Evolutionary conservation across 1,284 basidiomycete species (phyloP), one percentile per base, ranked within the genome.

Genomic region (Sparassis latifolia): DNA sequence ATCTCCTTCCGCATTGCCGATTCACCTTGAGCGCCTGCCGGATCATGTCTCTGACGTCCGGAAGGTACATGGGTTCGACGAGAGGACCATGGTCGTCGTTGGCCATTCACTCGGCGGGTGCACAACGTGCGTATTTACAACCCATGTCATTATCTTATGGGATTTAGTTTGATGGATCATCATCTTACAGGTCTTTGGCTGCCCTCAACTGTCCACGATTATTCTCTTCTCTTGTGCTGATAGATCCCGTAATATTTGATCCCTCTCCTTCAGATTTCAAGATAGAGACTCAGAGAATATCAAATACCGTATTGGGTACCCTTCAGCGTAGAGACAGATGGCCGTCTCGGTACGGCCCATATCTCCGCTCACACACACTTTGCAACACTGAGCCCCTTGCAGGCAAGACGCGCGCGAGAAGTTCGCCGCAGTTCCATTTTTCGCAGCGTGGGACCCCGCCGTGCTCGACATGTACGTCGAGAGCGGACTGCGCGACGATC

Each of bases 101-200:
- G 92, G 91, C 0, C 92, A 97, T 64, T 94, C 90, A 0, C 84
- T 88, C 52, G 89, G 91, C 30, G 90, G 86, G 1, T 84, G 81
- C 55, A 78, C 80, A 2, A 72, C 77, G 86, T 89, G 61, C 63
- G 81, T 68, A 32, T 20, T 20, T 20, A 1, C 9, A 44, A 28
- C 35, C 33, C 40, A 5, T 30, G 3, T 4, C 31, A 35, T 33
- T 32, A 33, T 31, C 29, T 33, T 27, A 44, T 40, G 33, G 39
- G 33, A 29, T n/a, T n/a, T 45, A 10, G 33, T 45, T 45, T 47
- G 27, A 30, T 45, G 55, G 51, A 30, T 33, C 20, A 20, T 20
- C 20, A 20, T 20, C 20, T 20, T 37, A 2, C 59, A 85, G 83
- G 40, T 63, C 73, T 4, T 75, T 85, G 29, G 84, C 82, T 1